Base-by-base conservation (phyloP, 2,329 filamentous ascomycete genomes). In the Incumbomyces lentus region DNA sequence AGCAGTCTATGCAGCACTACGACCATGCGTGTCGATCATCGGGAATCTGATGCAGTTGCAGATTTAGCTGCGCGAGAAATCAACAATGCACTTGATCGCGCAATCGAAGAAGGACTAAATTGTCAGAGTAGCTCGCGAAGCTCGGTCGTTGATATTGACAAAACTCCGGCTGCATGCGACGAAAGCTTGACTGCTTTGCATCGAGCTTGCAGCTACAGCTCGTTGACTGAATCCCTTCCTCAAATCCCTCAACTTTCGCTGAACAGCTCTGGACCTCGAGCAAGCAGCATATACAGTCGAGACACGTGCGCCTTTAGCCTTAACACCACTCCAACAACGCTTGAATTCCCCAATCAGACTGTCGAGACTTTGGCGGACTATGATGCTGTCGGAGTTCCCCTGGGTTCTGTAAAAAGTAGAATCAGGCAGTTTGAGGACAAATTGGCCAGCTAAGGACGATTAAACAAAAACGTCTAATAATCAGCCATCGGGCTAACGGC, bases 251-350 rank as follows among this genome's bases (percentile, higher is more conserved):
- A 26, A 8, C 22, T 26, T 26, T 26, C 22, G 22, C 22, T 26
- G 22, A 26, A 26, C 22, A 26, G 22, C 7, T 44, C 14, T 16
- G 49, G 48, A 16, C 29, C 41, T 10, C 40, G 42, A 33, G 45
- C 50, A 11, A 52, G 51, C 37, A 57, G 55, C 39, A 39, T 51
- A 14, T 57, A 55, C 40, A 55, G 53, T 40, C 47, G 47, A 22
- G 50, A 57, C 35, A 47, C 49, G 11, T 42, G 37, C 40, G 52
- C 45, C 5, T 22, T 56, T 26, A 53, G 49, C 37, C 40, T 52
- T 7, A 34, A 32, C 8, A 46, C 37, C 22, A 51, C 29, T 12
- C 44, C 37, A 2, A 46, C 31, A n/a, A 33, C 44, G 34, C 29
- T 30, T n/a, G 44, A 34, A 14, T 39, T 29, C 5, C 12, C 10